Percentiles rank a stretch among this genome's conserved stretches.
phyloP scores from a whole-genome alignment of 345 rosid species.

The Lepidium africanum region DNA sequence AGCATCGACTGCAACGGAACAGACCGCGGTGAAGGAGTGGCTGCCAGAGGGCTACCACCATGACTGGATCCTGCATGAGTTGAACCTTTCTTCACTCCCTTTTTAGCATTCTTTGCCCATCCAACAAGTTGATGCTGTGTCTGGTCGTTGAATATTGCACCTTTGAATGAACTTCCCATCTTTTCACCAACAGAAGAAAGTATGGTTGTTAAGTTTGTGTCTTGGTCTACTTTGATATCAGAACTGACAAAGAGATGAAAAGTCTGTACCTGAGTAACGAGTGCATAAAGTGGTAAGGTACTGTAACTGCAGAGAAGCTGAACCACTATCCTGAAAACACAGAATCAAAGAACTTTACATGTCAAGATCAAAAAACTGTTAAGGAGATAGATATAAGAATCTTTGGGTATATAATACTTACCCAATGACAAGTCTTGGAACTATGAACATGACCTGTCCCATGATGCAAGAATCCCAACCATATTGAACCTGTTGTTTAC shows the following conservation, averaged over 20 bases:
- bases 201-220: neutral
- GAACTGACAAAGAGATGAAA: neutral
- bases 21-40: slow-evolving; percentile 1
- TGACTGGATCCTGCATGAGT: slow-evolving; percentile 4
- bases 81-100: slow-evolving; percentile 32
- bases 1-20: slow-evolving; percentile 17
- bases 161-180: slow-evolving; percentile 88
- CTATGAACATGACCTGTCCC: slow-evolving; percentile 47
- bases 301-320: slow-evolving; percentile 83
- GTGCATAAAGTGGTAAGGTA: slow-evolving; percentile 83
- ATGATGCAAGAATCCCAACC: slow-evolving; percentile 70
- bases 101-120: slow-evolving; percentile 65
- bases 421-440: slow-evolving; percentile 73
- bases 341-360: neutral
- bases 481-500: slow-evolving; percentile 48
- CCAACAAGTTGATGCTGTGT: slow-evolving; percentile 51
- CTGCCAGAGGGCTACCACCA: neutral
- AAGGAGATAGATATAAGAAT: neutral
- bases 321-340: slow-evolving; percentile 38
- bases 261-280: slow-evolving; percentile 63
- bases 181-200: slow-evolving; percentile 17
- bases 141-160: slow-evolving; percentile 68
- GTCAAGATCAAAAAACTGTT: neutral
- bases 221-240: neutral
- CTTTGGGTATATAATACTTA: slow-evolving; percentile 16